phyloP scores from a whole-genome alignment of 2,329 filamentous ascomycete genomes.

The Exophiala alcalophila region DNA sequence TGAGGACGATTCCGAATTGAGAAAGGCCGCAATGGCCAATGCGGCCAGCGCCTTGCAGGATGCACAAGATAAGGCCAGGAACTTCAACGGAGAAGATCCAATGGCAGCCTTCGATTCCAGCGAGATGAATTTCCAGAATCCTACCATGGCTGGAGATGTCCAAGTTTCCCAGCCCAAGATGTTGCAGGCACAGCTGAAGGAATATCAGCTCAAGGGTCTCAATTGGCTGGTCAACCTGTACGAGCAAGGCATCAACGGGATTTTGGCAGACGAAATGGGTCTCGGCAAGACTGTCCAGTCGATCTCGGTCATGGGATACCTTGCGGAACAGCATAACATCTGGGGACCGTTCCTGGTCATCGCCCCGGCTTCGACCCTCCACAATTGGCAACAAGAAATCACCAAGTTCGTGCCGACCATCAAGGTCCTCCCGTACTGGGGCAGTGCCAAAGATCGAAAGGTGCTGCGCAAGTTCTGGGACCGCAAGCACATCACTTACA shows the following conservation, averaged over 20 bases:
- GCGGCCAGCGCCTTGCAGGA: slow-evolving; percentile 94
- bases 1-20: slow-evolving; percentile 80
- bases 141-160: slow-evolving; percentile 88
- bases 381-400: slow-evolving; percentile 99
- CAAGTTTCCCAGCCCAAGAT: slow-evolving; percentile 93
- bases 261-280: slow-evolving; percentile 98
- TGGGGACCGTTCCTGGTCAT: slow-evolving; percentile 98
- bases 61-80: slow-evolving; percentile 85
- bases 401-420: slow-evolving; percentile 89
- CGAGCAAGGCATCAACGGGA: slow-evolving; percentile 99
- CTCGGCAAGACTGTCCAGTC: slow-evolving; percentile 98
- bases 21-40: slow-evolving; percentile 85
- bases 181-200: slow-evolving; percentile 89
- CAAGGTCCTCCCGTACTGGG: slow-evolving; percentile 97
- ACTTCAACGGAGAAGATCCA: slow-evolving; percentile 72
- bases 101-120: slow-evolving; percentile 81
- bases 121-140: slow-evolving; percentile 99
- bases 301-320: slow-evolving; percentile 98
- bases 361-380: slow-evolving; percentile 88
- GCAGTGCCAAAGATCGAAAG: slow-evolving; percentile 88
- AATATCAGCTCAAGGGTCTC: slow-evolving; percentile 98
- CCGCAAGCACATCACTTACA: slow-evolving; percentile 93
- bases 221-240: slow-evolving; percentile 99
- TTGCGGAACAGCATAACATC: slow-evolving; percentile 94
- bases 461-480: slow-evolving; percentile 99